Evolutionary conservation across 1,284 basidiomycete genomes (phyloP).

Genomic region (Tilletia caries): DNA sequence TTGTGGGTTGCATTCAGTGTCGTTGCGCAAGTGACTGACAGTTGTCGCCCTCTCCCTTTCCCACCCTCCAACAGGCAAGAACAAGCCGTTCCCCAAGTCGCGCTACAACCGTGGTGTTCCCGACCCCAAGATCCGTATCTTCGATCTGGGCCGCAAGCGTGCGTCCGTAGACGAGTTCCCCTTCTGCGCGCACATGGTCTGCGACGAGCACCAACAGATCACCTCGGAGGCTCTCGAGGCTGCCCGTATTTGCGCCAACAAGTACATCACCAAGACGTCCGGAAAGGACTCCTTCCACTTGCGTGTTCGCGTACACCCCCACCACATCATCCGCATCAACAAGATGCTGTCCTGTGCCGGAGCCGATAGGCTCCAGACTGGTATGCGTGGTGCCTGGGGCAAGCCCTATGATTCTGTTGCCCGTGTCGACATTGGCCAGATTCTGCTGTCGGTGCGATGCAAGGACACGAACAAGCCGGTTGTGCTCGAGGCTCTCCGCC

Average conservation of each 20-base stretch:
- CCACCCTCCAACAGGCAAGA: conserved; percentile 16
- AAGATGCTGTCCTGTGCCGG: conserved; percentile 99
- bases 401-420: conserved; percentile 96
- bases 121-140: conserved; percentile 55
- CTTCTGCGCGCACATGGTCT: conserved; percentile 77
- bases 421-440: conserved; percentile 94
- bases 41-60: background rate
- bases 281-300: conserved; percentile 99
- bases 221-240: conserved; percentile 95
- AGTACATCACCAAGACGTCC: conserved; percentile 96
- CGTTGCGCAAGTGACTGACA: background rate
- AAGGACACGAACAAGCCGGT: conserved; percentile 83
- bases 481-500: conserved; percentile 83
- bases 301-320: conserved; percentile 90
- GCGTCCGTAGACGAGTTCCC: conserved; percentile 92
- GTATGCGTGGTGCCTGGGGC: conserved; percentile 98
- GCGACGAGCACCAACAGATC: conserved; percentile 97
- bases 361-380: conserved; percentile 92
- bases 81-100: conserved; percentile 50
- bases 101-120: conserved; percentile 83
- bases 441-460: conserved; percentile 91
- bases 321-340: conserved; percentile 81
- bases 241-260: conserved; percentile 98
- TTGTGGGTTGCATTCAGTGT: background rate
- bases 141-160: conserved; percentile 87